Evolutionary conservation across 331 rosid genomes (phyloP).

Genomic region (Acacia concinna): DNA sequence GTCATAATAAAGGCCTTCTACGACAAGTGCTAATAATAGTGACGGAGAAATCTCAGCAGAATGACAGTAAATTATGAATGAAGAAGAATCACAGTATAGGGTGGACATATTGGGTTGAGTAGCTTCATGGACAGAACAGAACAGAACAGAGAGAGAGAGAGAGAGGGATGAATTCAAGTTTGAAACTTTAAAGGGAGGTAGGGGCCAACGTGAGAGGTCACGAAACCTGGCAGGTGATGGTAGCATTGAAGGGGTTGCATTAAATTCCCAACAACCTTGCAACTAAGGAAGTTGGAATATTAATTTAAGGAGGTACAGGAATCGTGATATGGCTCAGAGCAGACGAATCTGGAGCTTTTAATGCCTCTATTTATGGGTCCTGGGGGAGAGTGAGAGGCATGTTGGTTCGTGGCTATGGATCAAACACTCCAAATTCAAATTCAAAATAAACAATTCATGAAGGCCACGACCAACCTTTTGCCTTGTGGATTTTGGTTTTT

Average conservation of each 20-base stretch:
- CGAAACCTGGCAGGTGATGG: slow-evolving; percentile 25
- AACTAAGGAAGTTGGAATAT: slow-evolving; percentile 75
- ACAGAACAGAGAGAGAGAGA: slow-evolving; percentile 1
- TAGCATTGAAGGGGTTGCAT: slow-evolving; percentile 85
- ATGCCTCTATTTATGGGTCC: slow-evolving; percentile 63
- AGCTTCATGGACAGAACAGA: neutral
- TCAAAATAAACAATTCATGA: neutral
- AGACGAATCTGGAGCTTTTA: slow-evolving; percentile 67
- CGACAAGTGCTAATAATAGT: neutral
- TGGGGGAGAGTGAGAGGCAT: slow-evolving; percentile 62
- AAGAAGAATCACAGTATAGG: neutral
- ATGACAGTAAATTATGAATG: neutral
- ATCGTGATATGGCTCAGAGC: slow-evolving; percentile 56
- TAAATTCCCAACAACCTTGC: slow-evolving; percentile 60
- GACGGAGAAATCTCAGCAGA: neutral
- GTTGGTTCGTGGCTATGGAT: slow-evolving; percentile 52
- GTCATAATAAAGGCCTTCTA: neutral
- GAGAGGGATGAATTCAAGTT: neutral
- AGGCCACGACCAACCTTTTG: slow-evolving; percentile 19
- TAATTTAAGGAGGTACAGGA: slow-evolving; percentile 55
- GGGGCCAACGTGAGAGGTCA: slow-evolving; percentile 31
- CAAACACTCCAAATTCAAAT: slow-evolving; percentile 15
- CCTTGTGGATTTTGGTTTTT: slow-evolving; percentile 31
- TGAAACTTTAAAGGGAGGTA: slow-evolving; percentile 32
- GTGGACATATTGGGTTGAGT: neutral